Conservation (phyloP, 78 protist genomes). For the Blattamonas nauphoetae region DNA sequence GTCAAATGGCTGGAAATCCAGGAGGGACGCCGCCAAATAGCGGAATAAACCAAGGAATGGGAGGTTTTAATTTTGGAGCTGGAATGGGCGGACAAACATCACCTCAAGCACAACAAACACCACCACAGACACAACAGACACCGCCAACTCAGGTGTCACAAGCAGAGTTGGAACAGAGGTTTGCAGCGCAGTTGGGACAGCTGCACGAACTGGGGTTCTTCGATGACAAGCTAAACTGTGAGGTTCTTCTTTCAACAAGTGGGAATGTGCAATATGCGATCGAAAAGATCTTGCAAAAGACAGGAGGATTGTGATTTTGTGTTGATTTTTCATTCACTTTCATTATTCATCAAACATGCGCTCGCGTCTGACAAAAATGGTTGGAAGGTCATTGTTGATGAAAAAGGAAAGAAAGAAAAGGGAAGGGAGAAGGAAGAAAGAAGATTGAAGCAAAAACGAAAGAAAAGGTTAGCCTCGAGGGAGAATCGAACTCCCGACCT, state of each 20-base stretch:
- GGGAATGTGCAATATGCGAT: background rate
- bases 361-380: too few relatives aligned
- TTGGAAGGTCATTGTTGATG: too few relatives aligned
- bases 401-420: too few relatives aligned
- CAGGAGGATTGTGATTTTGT: too few relatives aligned
- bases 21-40: too few relatives aligned
- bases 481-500: too few relatives aligned
- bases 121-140: too few relatives aligned
- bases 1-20: conserved; percentile 2
- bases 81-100: background rate
- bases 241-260: background rate
- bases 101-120: background rate
- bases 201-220: background rate
- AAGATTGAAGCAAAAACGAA: too few relatives aligned
- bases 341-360: too few relatives aligned
- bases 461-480: too few relatives aligned
- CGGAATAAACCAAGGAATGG: background rate
- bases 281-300: background rate
- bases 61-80: background rate
- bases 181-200: background rate
- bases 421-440: too few relatives aligned
- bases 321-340: too few relatives aligned
- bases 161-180: background rate
- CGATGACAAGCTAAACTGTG: background rate
- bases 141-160: background rate